Evolutionary conservation across 441 rosid genomes (phyloP).

Genomic region (Oxalis stricta): DNA sequence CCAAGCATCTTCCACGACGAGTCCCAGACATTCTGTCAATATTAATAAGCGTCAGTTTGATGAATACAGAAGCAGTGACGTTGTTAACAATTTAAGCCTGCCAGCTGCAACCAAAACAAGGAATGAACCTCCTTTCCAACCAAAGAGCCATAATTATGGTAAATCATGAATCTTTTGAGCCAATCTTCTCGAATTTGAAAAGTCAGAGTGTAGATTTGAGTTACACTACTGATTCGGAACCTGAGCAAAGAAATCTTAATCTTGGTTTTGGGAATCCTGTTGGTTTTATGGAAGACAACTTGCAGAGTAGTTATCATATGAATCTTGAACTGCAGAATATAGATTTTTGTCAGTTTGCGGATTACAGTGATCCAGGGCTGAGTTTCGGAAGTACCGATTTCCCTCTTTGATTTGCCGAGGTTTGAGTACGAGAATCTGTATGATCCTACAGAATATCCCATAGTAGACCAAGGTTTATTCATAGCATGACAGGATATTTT

Average conservation of each 20-base stretch:
- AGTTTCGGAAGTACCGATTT: slow-evolving; percentile 34
- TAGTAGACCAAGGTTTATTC: slow-evolving; percentile 54
- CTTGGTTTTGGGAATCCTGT: slow-evolving; percentile 18
- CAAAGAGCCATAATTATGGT: slow-evolving; percentile 15
- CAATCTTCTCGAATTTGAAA: slow-evolving; percentile 22
- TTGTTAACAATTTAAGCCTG: slow-evolving; percentile 12
- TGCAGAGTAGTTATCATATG: slow-evolving; percentile 28
- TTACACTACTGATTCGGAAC: slow-evolving; percentile 23
- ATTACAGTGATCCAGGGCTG: slow-evolving; percentile 23
- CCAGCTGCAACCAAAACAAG: slow-evolving; percentile 10
- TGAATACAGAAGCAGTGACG: slow-evolving; percentile 18
- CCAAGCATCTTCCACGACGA: slow-evolving; percentile 14
- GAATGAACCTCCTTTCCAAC: slow-evolving; percentile 19
- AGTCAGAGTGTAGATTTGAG: slow-evolving; percentile 23
- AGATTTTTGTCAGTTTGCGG: slow-evolving; percentile 18
- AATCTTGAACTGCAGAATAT: slow-evolving; percentile 38
- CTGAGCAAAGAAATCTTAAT: slow-evolving; percentile 21
- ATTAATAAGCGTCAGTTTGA: slow-evolving; percentile 23
- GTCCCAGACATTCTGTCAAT: slow-evolving; percentile 12
- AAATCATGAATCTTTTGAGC: slow-evolving; percentile 24
- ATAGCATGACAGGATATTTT: slow-evolving; percentile 35
- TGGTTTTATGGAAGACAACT: slow-evolving; percentile 30
- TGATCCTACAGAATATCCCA: slow-evolving; percentile 52
- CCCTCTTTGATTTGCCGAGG: slow-evolving; percentile 35
- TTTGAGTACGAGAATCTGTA: slow-evolving; percentile 39